A percentile compares a stretch with the other conserved stretches of the same genome.
Conservation (phyloP, 805 yeast genomes). For the Yarrowia yakushimensis region DNA sequence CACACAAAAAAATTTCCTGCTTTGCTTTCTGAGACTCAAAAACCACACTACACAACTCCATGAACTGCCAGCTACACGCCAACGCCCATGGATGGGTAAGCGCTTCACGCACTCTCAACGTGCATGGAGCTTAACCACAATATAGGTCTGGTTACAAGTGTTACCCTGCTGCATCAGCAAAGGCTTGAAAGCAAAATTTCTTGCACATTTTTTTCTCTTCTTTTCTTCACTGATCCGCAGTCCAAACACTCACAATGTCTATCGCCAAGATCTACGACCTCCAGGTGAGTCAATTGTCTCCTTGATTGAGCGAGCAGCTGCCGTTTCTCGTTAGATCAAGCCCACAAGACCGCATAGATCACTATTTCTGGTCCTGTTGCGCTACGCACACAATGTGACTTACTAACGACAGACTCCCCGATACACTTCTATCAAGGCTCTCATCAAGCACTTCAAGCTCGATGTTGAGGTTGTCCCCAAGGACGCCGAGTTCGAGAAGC, state of each 20-base stretch:
- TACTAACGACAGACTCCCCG: constrained; percentile 30
- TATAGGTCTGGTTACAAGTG: not conserved
- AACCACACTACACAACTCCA: not conserved
- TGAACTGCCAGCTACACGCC: not conserved
- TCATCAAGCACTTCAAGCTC: constrained; percentile 54
- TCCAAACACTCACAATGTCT: constrained; percentile 5
- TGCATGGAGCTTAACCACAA: constrained; percentile 21
- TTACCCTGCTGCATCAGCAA: constrained; percentile 22
- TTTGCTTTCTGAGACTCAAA: not conserved
- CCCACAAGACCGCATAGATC: not conserved
- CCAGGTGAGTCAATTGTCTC: constrained; percentile 21
- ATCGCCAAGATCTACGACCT: constrained; percentile 22
- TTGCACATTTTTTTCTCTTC: constrained; percentile 7
- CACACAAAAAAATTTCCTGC: not conserved
- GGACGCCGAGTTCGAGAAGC: constrained; percentile 44
- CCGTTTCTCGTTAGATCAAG: not conserved
- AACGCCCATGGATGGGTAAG: not conserved
- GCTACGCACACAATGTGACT: not conserved
- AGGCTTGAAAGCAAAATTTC: constrained; percentile 16
- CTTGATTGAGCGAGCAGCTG: not conserved
- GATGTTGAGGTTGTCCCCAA: constrained; percentile 46
- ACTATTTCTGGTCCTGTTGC: not conserved
- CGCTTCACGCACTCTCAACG: not conserved
- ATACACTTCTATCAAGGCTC: constrained; percentile 27
- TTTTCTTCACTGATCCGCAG: constrained; percentile 20